Conservation (phyloP, 352 stramenopile genomes). For the Pythium phragmitis region DNA sequence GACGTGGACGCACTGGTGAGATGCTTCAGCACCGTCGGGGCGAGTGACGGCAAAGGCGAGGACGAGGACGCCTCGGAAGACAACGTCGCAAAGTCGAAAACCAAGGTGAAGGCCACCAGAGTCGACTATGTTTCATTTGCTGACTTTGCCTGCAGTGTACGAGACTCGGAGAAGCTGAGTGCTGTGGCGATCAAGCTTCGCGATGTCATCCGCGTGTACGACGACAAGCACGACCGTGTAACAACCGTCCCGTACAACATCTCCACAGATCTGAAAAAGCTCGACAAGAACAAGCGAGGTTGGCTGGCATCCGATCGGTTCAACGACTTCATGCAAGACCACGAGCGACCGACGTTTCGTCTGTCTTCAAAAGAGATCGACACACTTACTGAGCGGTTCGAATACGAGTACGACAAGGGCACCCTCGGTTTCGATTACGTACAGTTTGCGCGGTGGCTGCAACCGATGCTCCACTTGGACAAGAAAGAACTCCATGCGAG, state of each 20-base stretch:
- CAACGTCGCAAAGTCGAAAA: conserved; percentile 13
- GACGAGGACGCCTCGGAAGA: conserved; percentile 18
- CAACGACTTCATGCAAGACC: conserved; percentile 24
- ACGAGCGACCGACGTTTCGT: conserved; percentile 40
- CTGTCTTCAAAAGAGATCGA: conserved; percentile 37
- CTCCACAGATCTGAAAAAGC: conserved; percentile 36
- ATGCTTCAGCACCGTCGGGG: conserved; percentile 32
- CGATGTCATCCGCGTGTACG: conserved; percentile 44
- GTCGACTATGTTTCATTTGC: conserved; percentile 61
- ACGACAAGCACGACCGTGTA: conserved; percentile 47
- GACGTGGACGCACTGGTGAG: conserved; percentile 37
- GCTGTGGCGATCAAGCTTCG: conserved; percentile 49
- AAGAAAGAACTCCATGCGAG: conserved; percentile 49
- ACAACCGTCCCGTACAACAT: conserved; percentile 47
- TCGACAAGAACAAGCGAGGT: conserved; percentile 55
- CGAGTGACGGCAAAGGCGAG: not conserved
- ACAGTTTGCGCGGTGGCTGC: conserved; percentile 67
- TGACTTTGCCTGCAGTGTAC: conserved; percentile 68
- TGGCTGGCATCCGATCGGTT: conserved; percentile 43
- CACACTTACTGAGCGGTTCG: conserved; percentile 51
- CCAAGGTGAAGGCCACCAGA: conserved; percentile 9
- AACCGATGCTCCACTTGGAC: conserved; percentile 63
- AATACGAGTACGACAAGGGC: conserved; percentile 64
- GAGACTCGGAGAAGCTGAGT: conserved; percentile 61
- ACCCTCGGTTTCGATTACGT: conserved; percentile 64